phyloP scores from a whole-genome alignment of 176 grass and related monocot species.

The Tillandsia leiboldiana region DNA sequence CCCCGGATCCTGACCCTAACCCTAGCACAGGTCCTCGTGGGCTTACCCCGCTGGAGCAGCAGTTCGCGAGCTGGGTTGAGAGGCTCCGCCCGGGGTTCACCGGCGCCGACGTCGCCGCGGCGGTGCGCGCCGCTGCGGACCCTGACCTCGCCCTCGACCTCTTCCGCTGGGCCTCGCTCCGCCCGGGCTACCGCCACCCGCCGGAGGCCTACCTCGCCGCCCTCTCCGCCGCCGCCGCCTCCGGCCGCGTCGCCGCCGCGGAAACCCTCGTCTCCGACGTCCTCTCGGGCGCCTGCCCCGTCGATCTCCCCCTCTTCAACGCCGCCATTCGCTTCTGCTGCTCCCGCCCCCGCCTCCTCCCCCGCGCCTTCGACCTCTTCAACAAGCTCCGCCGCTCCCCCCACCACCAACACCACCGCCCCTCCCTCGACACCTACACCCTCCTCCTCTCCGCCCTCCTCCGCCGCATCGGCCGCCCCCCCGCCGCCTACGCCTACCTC shows the following conservation, averaged over 20 bases:
- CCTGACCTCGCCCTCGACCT: slow-evolving; percentile 72
- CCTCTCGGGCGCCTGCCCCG: slow-evolving; percentile 61
- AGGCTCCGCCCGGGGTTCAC: slow-evolving; percentile 72
- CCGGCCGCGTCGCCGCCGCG: slow-evolving; percentile 37
- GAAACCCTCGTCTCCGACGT: slow-evolving; percentile 72
- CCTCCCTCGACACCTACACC: slow-evolving; percentile 61
- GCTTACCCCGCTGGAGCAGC: slow-evolving; percentile 52
- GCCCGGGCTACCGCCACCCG: slow-evolving; percentile 53
- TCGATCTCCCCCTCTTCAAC: slow-evolving; percentile 60
- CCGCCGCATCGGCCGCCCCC: slow-evolving; percentile 59
- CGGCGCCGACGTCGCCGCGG: slow-evolving; percentile 37
- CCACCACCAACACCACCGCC: slow-evolving; percentile 42
- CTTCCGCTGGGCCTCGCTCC: slow-evolving; percentile 85
- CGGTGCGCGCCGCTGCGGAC: slow-evolving; percentile 50
- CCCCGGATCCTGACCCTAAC: not conserved
- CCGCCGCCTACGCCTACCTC: slow-evolving; percentile 66
- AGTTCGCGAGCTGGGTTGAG: slow-evolving; percentile 79
- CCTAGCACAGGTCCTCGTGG: slow-evolving; percentile 13
- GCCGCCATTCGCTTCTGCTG: slow-evolving; percentile 75
- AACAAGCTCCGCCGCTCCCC: slow-evolving; percentile 57
- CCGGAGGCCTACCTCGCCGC: slow-evolving; percentile 56
- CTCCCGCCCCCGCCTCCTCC: slow-evolving; percentile 65
- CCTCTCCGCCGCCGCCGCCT: slow-evolving; percentile 40
- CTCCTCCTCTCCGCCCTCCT: slow-evolving; percentile 62
- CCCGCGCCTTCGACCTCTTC: slow-evolving; percentile 76